These are phyloP conservation scores for Styphnolobium japonicum DNA, from an alignment of 306 rosid genomes.

Conservation along the genomic window DNA sequence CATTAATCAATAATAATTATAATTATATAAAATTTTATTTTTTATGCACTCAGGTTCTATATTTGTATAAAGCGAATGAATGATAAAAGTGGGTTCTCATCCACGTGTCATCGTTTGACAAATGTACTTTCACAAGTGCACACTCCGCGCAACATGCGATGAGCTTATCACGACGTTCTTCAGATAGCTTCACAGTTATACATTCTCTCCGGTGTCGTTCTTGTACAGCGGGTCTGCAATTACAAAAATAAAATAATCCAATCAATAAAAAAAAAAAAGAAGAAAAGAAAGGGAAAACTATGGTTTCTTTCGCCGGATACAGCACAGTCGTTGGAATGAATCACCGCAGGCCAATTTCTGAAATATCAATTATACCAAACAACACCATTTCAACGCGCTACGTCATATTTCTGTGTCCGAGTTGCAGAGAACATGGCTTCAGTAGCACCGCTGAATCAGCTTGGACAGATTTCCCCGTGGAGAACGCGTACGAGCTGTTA, in stretches of 20 bases:
- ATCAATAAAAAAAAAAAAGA: no score
- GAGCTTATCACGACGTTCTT: neutral
- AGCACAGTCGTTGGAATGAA: neutral
- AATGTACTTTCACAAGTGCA: neutral
- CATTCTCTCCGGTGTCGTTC: neutral
- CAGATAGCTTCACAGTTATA: neutral
- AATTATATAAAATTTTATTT: no score
- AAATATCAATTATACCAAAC: slow-evolving; percentile 11
- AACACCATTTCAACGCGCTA: slow-evolving; percentile 10
- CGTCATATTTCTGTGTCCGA: slow-evolving; percentile 18
- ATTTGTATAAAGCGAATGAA: no score
- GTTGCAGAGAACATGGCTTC: slow-evolving; percentile 39
- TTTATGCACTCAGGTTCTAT: no score
- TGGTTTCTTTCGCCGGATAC: slow-evolving; percentile 28
- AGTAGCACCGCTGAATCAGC: slow-evolving; percentile 49
- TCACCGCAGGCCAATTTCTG: slow-evolving; percentile 25
- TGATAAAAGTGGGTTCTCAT: no score
- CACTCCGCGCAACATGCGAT: neutral
- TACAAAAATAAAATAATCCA: no score
- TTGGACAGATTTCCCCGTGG: slow-evolving; percentile 43
- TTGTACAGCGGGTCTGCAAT: neutral
- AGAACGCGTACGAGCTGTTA: slow-evolving; percentile 79
- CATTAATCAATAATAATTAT: no score
- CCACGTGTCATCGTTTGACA: no score
- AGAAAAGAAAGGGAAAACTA: neutral